These are phyloP conservation scores for Neurospora terricola DNA, from an alignment of 495 filamentous ascomycete species.

Conservation along the genomic window DNA sequence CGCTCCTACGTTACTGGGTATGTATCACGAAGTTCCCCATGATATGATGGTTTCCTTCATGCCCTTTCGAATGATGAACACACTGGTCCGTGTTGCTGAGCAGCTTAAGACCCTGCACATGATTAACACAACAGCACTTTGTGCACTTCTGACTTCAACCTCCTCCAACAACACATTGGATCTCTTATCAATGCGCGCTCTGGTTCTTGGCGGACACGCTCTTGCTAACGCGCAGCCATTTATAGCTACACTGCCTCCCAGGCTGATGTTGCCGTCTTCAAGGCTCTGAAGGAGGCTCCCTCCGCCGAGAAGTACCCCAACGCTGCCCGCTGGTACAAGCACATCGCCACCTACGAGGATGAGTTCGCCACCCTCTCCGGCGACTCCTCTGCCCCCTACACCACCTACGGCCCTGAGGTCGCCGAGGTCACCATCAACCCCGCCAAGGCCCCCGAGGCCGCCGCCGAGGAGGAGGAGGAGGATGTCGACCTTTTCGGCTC, in stretches of 20 bases:
- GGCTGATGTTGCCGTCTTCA: constrained; percentile 92
- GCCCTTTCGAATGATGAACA: constrained; percentile 59
- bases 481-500: constrained; percentile 86
- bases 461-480: constrained; percentile 48
- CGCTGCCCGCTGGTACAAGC: constrained; percentile 96
- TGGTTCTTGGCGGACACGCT: background rate
- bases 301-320: constrained; percentile 81
- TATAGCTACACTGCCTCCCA: constrained; percentile 74
- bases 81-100: constrained; percentile 99
- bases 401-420: constrained; percentile 82
- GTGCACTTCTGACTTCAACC: constrained; percentile 69
- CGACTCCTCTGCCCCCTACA: constrained; percentile 79
- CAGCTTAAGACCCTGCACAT: constrained; percentile 92
- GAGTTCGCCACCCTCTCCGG: constrained; percentile 88
- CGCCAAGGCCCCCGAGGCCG: constrained; percentile 67
- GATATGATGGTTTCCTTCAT: constrained; percentile 3
- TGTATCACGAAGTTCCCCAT: constrained; percentile 14
- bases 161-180: background rate
- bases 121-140: constrained; percentile 66
- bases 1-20: constrained; percentile 94
- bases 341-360: constrained; percentile 81
- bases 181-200: background rate
- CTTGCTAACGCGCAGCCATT: constrained; percentile 11
- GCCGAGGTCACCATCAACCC: constrained; percentile 67
- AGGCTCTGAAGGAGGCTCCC: constrained; percentile 68